These are phyloP conservation scores for Aspergillus ostianus DNA, from an alignment of 495 filamentous ascomycete genomes.

Conservation along the genomic window DNA sequence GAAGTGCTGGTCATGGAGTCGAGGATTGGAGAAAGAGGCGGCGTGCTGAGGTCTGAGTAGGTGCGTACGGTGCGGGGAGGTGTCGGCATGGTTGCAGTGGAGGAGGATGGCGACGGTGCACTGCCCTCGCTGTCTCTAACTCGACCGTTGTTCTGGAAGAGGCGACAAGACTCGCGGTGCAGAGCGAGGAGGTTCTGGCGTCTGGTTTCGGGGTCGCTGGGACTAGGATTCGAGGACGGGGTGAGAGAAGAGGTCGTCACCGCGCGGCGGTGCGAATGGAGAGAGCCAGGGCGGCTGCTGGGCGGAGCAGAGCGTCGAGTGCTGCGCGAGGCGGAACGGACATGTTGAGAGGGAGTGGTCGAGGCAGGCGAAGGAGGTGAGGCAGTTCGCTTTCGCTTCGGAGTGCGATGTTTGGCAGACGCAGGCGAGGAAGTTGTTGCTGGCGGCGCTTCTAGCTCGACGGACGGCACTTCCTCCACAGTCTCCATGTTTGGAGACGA, in stretches of 20 bases:
- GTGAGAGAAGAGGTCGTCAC: constrained; percentile 30
- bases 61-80: constrained; percentile 9
- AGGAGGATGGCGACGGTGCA: constrained; percentile 5
- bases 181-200: constrained; percentile 41
- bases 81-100: constrained; percentile 4
- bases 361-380: constrained; percentile 30
- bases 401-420: constrained; percentile 11
- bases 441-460: constrained; percentile 3
- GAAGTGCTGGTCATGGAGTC: constrained; percentile 10
- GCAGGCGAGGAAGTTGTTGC: constrained; percentile 4
- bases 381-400: constrained; percentile 18
- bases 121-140: background rate
- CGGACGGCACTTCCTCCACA: background rate
- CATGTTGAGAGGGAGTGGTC: constrained; percentile 27
- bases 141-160: constrained; percentile 34
- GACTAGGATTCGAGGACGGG: constrained; percentile 19
- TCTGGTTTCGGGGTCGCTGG: constrained; percentile 22
- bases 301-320: constrained; percentile 29
- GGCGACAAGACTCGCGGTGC: constrained; percentile 47
- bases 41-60: constrained; percentile 14
- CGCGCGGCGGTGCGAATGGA: constrained; percentile 32
- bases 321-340: constrained; percentile 33
- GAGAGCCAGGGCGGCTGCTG: constrained; percentile 35
- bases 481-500: background rate
- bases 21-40: constrained; percentile 16